phyloP scores from a whole-genome alignment of 176 grass and related monocot species.

The Bolboschoenus planiculmis region DNA sequence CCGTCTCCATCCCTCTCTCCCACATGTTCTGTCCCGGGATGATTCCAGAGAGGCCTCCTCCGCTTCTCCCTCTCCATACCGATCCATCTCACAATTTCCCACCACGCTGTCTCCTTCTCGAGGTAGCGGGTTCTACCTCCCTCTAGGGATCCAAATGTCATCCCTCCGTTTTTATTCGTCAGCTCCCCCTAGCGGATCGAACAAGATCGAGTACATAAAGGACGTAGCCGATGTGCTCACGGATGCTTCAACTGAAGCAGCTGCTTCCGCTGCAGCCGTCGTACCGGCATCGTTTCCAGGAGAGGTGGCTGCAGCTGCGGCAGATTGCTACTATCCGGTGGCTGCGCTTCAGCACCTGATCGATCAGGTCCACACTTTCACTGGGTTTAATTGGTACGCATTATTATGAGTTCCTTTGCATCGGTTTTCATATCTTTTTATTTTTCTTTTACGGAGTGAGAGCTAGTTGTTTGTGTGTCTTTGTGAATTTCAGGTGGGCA shows the following conservation, averaged over 20 bases:
- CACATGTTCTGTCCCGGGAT: constrained; percentile 24
- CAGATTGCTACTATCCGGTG: constrained; percentile 51
- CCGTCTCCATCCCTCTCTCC: constrained; percentile 34
- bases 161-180: constrained; percentile 24
- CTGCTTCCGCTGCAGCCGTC: constrained; percentile 17
- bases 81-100: constrained; percentile 9
- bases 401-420: neutral
- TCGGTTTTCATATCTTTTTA: neutral
- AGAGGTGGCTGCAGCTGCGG: constrained; percentile 83
- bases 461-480: constrained; percentile 8
- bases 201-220: constrained; percentile 27
- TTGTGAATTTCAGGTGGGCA: constrained; percentile 62
- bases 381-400: constrained; percentile 71
- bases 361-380: constrained; percentile 58
- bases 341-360: constrained; percentile 84
- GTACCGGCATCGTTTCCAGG: constrained; percentile 64
- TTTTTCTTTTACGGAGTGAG: neutral
- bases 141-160: constrained; percentile 35
- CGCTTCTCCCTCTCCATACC: neutral
- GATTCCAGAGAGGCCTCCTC: constrained; percentile 5
- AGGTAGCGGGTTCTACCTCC: constrained; percentile 6
- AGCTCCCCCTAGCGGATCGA: neutral
- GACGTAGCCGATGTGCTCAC: constrained; percentile 35
- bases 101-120: constrained; percentile 23
- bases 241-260: constrained; percentile 17